Evolutionary conservation across 139 green algal species (phyloP).

Genomic region (Trebouxia sp.): DNA sequence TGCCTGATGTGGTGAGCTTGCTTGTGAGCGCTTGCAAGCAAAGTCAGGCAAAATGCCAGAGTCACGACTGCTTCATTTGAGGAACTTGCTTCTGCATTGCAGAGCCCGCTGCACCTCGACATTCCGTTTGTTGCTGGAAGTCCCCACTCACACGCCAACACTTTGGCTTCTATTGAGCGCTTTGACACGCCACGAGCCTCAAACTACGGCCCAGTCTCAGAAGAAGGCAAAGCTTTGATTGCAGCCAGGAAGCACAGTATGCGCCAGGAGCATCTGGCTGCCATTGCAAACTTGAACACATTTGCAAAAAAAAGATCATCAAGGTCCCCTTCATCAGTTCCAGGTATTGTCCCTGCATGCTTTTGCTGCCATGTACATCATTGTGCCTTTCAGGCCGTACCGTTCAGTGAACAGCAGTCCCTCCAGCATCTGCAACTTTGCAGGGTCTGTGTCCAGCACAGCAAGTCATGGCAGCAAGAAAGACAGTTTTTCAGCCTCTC

Average conservation of each 20-base stretch:
- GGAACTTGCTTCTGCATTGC: too few species aligned
- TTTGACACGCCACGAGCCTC: conserved; percentile 8
- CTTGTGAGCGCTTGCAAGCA: not conserved
- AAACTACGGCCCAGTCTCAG: conserved; percentile 11
- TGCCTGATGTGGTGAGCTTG: not conserved
- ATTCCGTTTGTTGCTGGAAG: conserved; percentile 22
- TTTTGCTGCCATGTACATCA: too few species aligned
- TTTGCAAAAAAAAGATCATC: not conserved
- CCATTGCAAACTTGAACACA: conserved; percentile 22
- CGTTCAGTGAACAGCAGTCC: too few species aligned
- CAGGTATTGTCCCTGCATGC: not conserved
- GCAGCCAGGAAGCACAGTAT: conserved; percentile 16
- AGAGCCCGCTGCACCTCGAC: conserved; percentile 19
- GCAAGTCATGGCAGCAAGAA: conserved; percentile 3
- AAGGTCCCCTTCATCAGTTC: not conserved
- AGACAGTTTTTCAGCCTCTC: not conserved
- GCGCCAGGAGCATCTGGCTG: conserved; percentile 24
- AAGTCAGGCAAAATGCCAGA: not conserved
- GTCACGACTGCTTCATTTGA: not conserved
- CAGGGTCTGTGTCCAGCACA: not conserved
- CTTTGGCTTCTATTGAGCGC: not conserved
- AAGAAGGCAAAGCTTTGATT: not conserved
- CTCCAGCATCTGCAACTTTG: too few species aligned
- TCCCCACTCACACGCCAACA: not conserved
- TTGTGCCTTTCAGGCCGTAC: too few species aligned